Evolutionary conservation across 768 basidiomycete genomes (phyloP).

Genomic region (Hygrophorus russula): DNA sequence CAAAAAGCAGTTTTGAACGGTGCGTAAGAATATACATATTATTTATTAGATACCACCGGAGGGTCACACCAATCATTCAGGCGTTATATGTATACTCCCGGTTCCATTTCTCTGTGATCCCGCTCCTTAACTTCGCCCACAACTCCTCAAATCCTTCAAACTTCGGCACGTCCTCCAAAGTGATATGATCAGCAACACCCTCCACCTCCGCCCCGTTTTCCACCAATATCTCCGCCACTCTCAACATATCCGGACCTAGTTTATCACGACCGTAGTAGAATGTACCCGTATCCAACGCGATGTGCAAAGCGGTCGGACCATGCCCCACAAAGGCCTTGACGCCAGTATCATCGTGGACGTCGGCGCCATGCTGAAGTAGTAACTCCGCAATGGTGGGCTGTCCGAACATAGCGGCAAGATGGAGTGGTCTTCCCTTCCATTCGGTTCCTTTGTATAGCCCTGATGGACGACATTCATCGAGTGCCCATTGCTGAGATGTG

Average conservation of each 20-base stretch:
- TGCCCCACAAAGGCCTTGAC: constrained; percentile 2
- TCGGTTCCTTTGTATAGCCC: too few relatives aligned
- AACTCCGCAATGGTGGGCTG: background rate
- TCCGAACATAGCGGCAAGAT: constrained; percentile 6
- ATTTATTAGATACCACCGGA: too few relatives aligned
- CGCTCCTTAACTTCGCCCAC: constrained; percentile 7
- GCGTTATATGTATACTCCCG: too few relatives aligned
- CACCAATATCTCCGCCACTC: too few relatives aligned
- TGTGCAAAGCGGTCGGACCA: constrained; percentile 7
- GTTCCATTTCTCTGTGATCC: constrained; percentile 1
- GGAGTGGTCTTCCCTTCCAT: constrained; percentile 5
- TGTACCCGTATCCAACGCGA: constrained; percentile 4
- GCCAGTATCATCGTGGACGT: too few relatives aligned
- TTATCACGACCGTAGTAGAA: constrained; percentile 2
- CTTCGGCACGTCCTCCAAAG: constrained; percentile 3
- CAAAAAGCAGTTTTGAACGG: too few relatives aligned
- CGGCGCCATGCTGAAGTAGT: constrained; percentile 5
- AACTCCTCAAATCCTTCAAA: constrained; percentile 8
- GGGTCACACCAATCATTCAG: too few relatives aligned
- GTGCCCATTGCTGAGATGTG: too few relatives aligned
- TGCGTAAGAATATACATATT: too few relatives aligned
- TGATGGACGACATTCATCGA: too few relatives aligned
- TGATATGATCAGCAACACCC: constrained; percentile 2
- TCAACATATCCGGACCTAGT: constrained; percentile 2
- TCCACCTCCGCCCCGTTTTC: too few relatives aligned